Evolutionary conservation across 2,329 filamentous ascomycete species (phyloP), one percentile per base, ranked within the genome.

Genomic region (Aureobasidium sp.): DNA sequence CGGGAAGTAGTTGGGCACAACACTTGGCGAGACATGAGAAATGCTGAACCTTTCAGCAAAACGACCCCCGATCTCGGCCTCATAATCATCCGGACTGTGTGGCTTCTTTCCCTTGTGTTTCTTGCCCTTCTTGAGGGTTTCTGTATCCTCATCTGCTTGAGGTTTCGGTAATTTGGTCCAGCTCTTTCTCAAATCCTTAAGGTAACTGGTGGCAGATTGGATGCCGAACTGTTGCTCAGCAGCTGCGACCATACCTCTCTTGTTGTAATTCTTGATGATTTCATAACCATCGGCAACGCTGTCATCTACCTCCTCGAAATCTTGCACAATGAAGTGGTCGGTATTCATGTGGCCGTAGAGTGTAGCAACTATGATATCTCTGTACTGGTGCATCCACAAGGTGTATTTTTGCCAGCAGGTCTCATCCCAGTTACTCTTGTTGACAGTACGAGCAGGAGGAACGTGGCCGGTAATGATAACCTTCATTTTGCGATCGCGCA

Each of bases 321-420:
- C 93, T 69, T 96, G 90, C 17, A 99, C 78, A 70, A 97, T 83
- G 75, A 99, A 99, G 74, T 99, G 94, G 69, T 99, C 94, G 66
- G 97, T 89, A 71, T 99, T 99, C 94, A 99, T 97, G 73, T 99
- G 94, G 1, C 93, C 94, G 70, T 89, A 99, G 6, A 96, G 71
- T 29, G 85, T 86, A 13, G 84, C 86, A 23, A 92, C 82, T 23
- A 99, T 82, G 41, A 99, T 87, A 73, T 99, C 94, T 37, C 94
- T 88, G 74, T 91, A 99, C 73, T 95, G 91, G 67, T 86, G 84
- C 70, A 93, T 78, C 91, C 92, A 97, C 4, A 97, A 78, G 0
- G 91, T 89, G 75, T 96, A 99, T 73, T 96, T 97, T 73, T 97
- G 93, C 92, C 93, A 99, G 77, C 94, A 99, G 0, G 89, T 91